Conservation (phyloP, 2,329 filamentous ascomycete genomes). For the Microthyrium microscopicum region DNA sequence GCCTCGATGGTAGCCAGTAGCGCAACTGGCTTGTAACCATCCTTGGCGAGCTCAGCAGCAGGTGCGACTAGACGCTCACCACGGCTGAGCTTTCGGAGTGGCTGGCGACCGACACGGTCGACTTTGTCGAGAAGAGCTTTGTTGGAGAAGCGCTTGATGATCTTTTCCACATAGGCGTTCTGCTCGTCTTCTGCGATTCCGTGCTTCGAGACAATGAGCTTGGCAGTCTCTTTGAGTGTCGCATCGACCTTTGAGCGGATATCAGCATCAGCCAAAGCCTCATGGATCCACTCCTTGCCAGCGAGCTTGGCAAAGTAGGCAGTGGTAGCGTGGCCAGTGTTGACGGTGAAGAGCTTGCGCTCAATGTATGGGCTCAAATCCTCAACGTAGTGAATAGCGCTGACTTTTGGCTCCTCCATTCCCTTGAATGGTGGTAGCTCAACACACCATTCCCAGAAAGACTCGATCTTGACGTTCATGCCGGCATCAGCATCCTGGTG, state of each 20-base stretch:
- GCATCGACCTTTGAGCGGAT: constrained; percentile 67
- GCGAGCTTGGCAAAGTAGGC: constrained; percentile 88
- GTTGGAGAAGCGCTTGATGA: constrained; percentile 85
- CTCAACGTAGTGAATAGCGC: constrained; percentile 86
- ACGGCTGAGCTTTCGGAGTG: constrained; percentile 80
- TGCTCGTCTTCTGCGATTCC: constrained; percentile 60
- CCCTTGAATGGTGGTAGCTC: constrained; percentile 72
- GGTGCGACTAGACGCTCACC: constrained; percentile 95
- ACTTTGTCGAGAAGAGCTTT: constrained; percentile 83
- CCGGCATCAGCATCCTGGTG: constrained; percentile 67
- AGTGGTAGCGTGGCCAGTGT: constrained; percentile 90
- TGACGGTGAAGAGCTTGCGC: constrained; percentile 98
- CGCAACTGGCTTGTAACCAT: constrained; percentile 52
- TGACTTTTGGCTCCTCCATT: constrained; percentile 52
- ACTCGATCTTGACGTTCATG: constrained; percentile 87
- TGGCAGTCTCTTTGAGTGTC: constrained; percentile 71
- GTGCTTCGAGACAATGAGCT: constrained; percentile 76
- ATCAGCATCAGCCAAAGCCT: constrained; percentile 64
- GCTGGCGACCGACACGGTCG: constrained; percentile 87
- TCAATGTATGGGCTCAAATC: constrained; percentile 91
- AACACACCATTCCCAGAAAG: constrained; percentile 98
- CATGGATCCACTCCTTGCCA: constrained; percentile 75
- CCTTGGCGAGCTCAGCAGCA: constrained; percentile 74
- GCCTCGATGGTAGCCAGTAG: constrained; percentile 77
- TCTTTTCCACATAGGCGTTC: constrained; percentile 75